Evolutionary conservation across 1,139 yeast species (phyloP).

Genomic region (Hanseniaspora uvarum): DNA sequence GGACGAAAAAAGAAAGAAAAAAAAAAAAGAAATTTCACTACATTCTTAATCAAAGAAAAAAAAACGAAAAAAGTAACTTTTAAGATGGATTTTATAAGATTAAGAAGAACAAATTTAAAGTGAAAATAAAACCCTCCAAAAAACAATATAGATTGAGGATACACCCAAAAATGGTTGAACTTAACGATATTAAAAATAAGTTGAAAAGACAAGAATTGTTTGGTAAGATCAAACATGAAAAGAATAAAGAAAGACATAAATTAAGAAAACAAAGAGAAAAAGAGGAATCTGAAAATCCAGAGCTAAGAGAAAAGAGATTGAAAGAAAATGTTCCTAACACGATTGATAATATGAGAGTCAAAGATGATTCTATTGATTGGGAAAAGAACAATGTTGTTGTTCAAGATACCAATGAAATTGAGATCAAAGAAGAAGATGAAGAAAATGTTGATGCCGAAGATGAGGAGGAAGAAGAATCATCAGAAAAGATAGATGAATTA

Average conservation of each 20-base stretch:
- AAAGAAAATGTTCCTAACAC: constrained; percentile 76
- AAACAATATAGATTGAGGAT: not conserved
- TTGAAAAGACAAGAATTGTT: constrained; percentile 69
- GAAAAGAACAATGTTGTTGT: constrained; percentile 12
- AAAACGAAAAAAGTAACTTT: not conserved
- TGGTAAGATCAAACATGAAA: constrained; percentile 63
- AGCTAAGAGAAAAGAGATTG: constrained; percentile 66
- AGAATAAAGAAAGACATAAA: constrained; percentile 67
- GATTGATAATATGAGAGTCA: constrained; percentile 77
- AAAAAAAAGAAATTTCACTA: constrained; percentile 1
- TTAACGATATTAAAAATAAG: constrained; percentile 51
- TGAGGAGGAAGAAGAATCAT: constrained; percentile 33
- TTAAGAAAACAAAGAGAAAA: constrained; percentile 67
- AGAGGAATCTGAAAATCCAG: constrained; percentile 75
- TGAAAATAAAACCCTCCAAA: not conserved
- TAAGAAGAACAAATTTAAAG: not conserved
- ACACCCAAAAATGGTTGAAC: constrained; percentile 10
- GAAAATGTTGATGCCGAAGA: constrained; percentile 56
- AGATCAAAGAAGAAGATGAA: constrained; percentile 30
- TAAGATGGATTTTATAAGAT: not conserved
- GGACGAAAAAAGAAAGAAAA: not conserved
- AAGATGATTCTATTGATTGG: constrained; percentile 65
- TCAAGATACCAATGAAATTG: not conserved
- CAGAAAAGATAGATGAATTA: constrained; percentile 63
- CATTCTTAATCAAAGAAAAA: not conserved